Percentiles rank a stretch among this genome's conserved stretches.
Evolutionary conservation across 768 basidiomycete genomes (phyloP).

Genomic region (Suillus bovinus): DNA sequence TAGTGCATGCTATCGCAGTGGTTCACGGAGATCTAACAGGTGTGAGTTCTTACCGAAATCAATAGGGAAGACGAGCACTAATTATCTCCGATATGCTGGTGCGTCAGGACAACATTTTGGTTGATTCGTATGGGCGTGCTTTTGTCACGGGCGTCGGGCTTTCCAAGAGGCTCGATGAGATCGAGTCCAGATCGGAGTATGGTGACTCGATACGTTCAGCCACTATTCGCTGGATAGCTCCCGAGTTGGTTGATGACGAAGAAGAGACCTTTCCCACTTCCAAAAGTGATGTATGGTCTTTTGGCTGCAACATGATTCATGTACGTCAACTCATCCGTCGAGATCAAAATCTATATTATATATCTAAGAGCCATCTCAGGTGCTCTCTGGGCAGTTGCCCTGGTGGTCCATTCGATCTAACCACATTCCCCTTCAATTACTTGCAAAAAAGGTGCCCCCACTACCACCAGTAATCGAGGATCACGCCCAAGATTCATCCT

Average conservation of each 20-base stretch:
- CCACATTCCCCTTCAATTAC: background rate
- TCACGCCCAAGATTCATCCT: background rate
- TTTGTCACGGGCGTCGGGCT: conserved; percentile 46
- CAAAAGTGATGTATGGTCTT: conserved; percentile 4
- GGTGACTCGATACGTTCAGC: conserved; percentile 15
- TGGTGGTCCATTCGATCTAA: background rate
- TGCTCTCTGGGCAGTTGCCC: conserved; percentile 9
- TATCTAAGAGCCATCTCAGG: background rate
- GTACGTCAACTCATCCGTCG: background rate
- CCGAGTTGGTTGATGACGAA: background rate
- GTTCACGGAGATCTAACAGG: conserved; percentile 11
- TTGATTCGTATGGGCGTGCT: conserved; percentile 40
- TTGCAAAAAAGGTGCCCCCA: background rate
- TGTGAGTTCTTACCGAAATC: background rate
- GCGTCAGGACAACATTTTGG: conserved; percentile 40
- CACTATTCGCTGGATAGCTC: conserved; percentile 4
- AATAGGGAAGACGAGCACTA: background rate
- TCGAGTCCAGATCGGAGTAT: background rate
- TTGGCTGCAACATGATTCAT: conserved; percentile 5
- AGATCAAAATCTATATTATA: background rate
- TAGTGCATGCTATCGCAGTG: conserved; percentile 6
- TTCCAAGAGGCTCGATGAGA: conserved; percentile 30
- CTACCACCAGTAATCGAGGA: background rate
- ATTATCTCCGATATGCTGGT: background rate
- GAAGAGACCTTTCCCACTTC: background rate